Conservation (phyloP, 2,329 filamentous ascomycete genomes). For the Trichoderma atrobrunneum region DNA sequence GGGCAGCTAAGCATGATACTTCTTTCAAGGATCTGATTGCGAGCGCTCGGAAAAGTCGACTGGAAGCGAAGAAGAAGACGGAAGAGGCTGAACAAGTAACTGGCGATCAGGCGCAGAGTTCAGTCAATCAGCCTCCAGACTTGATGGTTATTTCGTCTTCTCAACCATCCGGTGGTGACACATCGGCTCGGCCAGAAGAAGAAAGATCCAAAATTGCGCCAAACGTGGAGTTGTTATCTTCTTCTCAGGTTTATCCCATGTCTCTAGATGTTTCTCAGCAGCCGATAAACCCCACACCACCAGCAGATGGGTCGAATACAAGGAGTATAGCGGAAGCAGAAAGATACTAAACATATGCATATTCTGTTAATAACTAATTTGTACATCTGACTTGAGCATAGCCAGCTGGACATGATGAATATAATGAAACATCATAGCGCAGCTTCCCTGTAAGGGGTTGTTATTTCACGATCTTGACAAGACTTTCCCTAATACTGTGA, state of each 20-base stretch:
- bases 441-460: neutral
- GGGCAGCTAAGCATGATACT: slow-evolving; percentile 67
- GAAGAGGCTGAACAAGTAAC: slow-evolving; percentile 20
- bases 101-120: neutral
- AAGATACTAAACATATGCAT: neutral
- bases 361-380: neutral
- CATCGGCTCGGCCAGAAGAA: neutral
- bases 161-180: neutral
- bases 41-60: slow-evolving; percentile 61
- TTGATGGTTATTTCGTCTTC: neutral
- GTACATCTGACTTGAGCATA: neutral
- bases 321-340: neutral
- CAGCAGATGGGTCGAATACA: neutral
- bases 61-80: slow-evolving; percentile 35
- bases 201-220: neutral
- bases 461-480: neutral
- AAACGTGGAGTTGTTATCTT: neutral
- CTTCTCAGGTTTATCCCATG: neutral
- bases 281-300: neutral
- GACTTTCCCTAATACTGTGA: neutral
- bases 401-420: neutral
- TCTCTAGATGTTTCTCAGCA: neutral
- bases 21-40: slow-evolving; percentile 81
- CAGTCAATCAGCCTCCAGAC: neutral
- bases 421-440: neutral